Evolutionary conservation across 116 monocot species (phyloP), one percentile per base, ranked within the genome.

Genomic region (Posidonia oceanica): DNA sequence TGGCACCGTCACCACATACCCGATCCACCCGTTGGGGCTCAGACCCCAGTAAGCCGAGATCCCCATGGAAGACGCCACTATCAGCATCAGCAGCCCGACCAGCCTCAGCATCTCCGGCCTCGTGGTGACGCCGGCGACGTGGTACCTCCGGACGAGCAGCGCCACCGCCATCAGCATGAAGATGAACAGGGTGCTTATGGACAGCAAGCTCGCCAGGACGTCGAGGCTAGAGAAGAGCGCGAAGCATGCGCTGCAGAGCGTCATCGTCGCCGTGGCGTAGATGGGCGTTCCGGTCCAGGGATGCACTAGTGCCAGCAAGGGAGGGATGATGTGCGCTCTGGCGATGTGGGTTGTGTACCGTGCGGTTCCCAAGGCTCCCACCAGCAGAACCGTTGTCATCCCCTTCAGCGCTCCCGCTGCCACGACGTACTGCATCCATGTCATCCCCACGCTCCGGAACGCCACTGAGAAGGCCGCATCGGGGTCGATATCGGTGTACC

Each of bases 261-360:
- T 82, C 44, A 91, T 69, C n/a, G 85, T 39, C n/a, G 74, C 10
- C 2, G 88, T 85, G 60, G 91, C 91, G 63, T 91, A 80, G 62
- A 91, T 61, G 4, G 91, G 91, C 5, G 91, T 91, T 15, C 83
- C 85, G 0, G 91, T 91, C 68, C 61, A 73, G 0, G 91, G 87
- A 72, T 87, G 87, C 0, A 91, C 83, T 21, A 85, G 71, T 12
- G 87, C 87, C 53, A 91, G 81, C 36, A 73, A 66, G 0, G 91
- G 88, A 5, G 91, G 88, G n/a, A 88, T 83, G 23, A 91, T 83
- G 76, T 88, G 88, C 21, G 77, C 71, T 52, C 91, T 60, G 4
- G 91, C 87, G 13, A 91, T 85, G 67, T 88, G 91, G 13, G 88
- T 88, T 2, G 81, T 80, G 79, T 91, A 91, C n/a, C 91, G 70